Base-by-base conservation (phyloP, 2,329 filamentous ascomycete species). In the Cordyceps cateniannulata region DNA sequence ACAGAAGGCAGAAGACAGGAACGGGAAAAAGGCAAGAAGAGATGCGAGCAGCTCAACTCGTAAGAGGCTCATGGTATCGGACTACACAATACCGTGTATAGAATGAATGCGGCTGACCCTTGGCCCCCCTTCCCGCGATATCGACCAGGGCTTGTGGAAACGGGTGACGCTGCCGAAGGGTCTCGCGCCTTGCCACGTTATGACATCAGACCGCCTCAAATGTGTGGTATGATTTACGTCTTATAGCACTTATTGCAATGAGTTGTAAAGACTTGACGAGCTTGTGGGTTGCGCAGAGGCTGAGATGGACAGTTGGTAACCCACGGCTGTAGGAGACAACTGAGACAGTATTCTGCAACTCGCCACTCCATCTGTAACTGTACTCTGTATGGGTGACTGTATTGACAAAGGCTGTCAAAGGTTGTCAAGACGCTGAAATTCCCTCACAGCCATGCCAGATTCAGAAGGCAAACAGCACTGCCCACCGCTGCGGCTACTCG, bases 141-240 rank as follows among this genome's bases (percentile, higher is more conserved):
- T 54, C 49, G 58, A 49, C 27, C 3, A 24, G 58, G 4, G 50
- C 27, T 48, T 54, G 58, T 60, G 58, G 58, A 18, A 60, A 60
- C 58, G 58, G 58, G 58, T 48, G 49, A 38, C 29, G 58, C 42
- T 60, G 58, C 58, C 58, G 58, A 60, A 24, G 56, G 57, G 56
- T 52, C 56, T 52, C n/a, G 18, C 29, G 10, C 25, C 57, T 59
- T 52, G 38, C 25, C 57, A 59, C 48, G 38, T 29, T 38, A 59
- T 60, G 58, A 60, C 49, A 60, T 60, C 44, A 53, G 58, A 60
- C 58, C 57, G 57, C 49, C 25, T 48, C 24, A 27, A 24, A 24
- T 16, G 10, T 10, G 42, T 18, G 25, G 25, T 27, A 9, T n/a
- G n/a, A n/a, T n/a, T n/a, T n/a, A n/a, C n/a, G n/a, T n/a, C n/a